Percentiles rank a stretch among this genome's conserved stretches.
These are phyloP conservation scores for Rhodotorula kratochvilovae DNA, from an alignment of 768 basidiomycete species.

Conservation along the genomic window DNA sequence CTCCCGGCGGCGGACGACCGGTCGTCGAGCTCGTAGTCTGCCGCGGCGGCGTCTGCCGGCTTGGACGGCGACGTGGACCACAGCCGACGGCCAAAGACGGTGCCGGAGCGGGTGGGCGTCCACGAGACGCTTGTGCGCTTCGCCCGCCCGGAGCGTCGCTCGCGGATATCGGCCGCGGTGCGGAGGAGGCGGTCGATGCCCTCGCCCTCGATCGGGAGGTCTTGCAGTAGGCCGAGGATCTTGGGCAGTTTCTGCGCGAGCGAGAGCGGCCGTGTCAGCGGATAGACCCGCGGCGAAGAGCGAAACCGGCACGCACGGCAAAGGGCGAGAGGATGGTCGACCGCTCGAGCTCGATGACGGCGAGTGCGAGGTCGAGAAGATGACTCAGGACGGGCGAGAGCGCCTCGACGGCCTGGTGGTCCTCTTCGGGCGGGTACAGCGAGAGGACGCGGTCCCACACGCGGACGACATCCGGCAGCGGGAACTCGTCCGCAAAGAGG, in stretches of 20 bases:
- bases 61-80: conserved; percentile 1
- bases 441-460: conserved; percentile 37
- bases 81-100: conserved; percentile 1
- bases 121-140: background rate
- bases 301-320: background rate
- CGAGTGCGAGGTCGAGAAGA: conserved; percentile 34
- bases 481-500: conserved; percentile 31
- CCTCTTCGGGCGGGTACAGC: conserved; percentile 14
- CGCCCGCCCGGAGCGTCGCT: conserved; percentile 25
- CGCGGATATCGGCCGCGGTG: conserved; percentile 30
- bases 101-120: background rate
- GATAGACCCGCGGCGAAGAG: no score
- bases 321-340: conserved; percentile 27
- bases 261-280: background rate
- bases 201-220: conserved; percentile 8
- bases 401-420: background rate
- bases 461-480: conserved; percentile 30
- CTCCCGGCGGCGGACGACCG: conserved; percentile 12
- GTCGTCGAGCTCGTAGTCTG: conserved; percentile 22
- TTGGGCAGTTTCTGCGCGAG: conserved; percentile 1
- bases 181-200: conserved; percentile 33
- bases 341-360: conserved; percentile 20
- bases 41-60: background rate
- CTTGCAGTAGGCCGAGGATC: conserved; percentile 18
- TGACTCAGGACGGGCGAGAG: conserved; percentile 36